Base-by-base conservation (phyloP, 169 alveolate species). In the Plasmodium cynomolgi region DNA sequence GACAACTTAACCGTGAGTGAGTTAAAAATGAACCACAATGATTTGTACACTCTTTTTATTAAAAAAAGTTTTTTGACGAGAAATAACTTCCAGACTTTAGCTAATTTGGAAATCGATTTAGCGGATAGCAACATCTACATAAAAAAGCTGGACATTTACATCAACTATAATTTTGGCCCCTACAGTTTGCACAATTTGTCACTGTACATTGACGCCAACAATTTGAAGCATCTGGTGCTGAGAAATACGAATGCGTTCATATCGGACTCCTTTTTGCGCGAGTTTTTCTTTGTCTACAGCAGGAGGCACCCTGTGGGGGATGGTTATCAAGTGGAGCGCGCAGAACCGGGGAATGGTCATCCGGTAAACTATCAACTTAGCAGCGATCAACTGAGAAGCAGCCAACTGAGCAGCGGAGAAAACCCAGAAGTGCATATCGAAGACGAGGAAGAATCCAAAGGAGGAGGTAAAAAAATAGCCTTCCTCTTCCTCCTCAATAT, bases 21-120 rank as follows among this genome's bases (percentile, higher is more conserved):
- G 15, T 20, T 91, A 81, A 91, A 91, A 83, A 56, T 68, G 20
- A 54, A 82, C 74, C 17, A 54, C 62, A 31, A 91, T 56, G 41
- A 75, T 71, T 79, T 91, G 54, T 82, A 79, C 74, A 82, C 92
- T 0, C 1, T 91, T 33, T 82, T 81, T 33, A 73, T 68, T 91
- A 54, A 68, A 11, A 50, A 91, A 9, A 62, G 13, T 2, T 81
- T 81, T 50, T 82, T 91, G 77, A 72, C 81, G 6, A 81, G 68
- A 81, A 31, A 83, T 50, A 20, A 82, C 75, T 91, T 47, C 84
- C 81, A 91, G 75, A 20, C 20, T 31, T 71, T 91, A 54, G 82
- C 95, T 17, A 91, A 91, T 82, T 37, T 91, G 37, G 29, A 50
- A 29, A 82, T 91, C 17, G 95, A 91, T 91, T 91, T 91, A 39